Conservation (phyloP, 768 basidiomycete genomes). For the Boletus subcaerulescens region DNA sequence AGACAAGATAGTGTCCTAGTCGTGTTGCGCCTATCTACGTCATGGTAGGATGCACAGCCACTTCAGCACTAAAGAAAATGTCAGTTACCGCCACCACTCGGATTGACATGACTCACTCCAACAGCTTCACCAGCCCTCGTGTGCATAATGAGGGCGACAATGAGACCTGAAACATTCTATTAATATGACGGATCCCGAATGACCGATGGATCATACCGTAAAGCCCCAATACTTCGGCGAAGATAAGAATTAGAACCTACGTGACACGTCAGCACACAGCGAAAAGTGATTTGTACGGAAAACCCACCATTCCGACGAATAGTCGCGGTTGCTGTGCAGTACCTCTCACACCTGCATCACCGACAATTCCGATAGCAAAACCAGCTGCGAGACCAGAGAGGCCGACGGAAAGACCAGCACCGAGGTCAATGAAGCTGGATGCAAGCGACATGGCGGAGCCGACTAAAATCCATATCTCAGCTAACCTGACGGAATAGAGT, state of each 20-base stretch:
- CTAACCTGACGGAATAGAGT: neutral
- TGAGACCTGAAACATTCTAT: conserved; percentile 51
- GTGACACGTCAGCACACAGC: neutral
- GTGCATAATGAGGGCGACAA: conserved; percentile 96
- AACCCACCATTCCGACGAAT: conserved; percentile 87
- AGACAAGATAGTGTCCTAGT: conserved; percentile 11
- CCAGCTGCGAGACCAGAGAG: conserved; percentile 95
- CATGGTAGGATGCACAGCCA: neutral
- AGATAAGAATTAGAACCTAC: conserved; percentile 97
- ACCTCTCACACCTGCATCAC: conserved; percentile 97
- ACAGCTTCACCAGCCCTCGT: conserved; percentile 48
- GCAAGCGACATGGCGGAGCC: conserved; percentile 80
- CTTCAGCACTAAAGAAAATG: conserved; percentile 25
- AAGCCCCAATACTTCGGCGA: conserved; percentile 89
- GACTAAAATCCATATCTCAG: conserved; percentile 43
- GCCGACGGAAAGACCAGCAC: conserved; percentile 89
- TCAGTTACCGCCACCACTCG: neutral
- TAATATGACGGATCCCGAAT: neutral
- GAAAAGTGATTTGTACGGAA: neutral
- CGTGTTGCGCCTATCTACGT: conserved; percentile 8
- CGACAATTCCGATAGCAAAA: conserved; percentile 97
- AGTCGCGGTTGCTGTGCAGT: conserved; percentile 95
- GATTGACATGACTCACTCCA: conserved; percentile 7
- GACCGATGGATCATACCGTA: conserved; percentile 52
- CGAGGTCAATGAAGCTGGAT: conserved; percentile 90